Evolutionary conservation across 352 stramenopile species (phyloP), one percentile per base, ranked within the genome.

Genomic region (Phytopythium litorale): DNA sequence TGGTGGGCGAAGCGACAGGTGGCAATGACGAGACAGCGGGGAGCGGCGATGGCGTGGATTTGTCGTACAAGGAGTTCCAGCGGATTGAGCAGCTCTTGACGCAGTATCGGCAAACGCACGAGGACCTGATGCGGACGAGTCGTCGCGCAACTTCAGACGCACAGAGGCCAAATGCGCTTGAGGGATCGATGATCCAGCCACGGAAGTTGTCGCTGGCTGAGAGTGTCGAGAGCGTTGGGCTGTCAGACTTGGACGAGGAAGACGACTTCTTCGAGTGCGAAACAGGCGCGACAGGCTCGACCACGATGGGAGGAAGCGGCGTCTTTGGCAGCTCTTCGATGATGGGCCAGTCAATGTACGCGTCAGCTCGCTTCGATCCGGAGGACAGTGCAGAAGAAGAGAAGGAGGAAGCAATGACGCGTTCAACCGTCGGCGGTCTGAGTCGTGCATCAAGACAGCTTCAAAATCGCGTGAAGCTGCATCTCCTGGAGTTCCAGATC

Each of bases 231-330:
- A 93, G 82, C 42, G 76, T 81, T 42, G 87, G 86, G 7, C 64
- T 96, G 15, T 96, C 86, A 3, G 87, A 96, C 56, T 58, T 96
- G 42, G 87, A 96, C 45, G 81, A 91, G 19, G 87, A 96, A 23
- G 82, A 91, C 16, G 79, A 82, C 46, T 92, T 94, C 65, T 96
- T 93, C 33, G 87, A 96, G 35, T 91, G 80, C 50, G 81, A 92
- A 37, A 75, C 82, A n/a, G 83, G 80, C 15, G 62, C 79, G 2
- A 62, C 67, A 19, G 65, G 67, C 23, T 66, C 81, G 56, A 71
- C 88, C 52, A 48, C 65, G 73, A 48, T 69, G 58, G 42, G 73
- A 54, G 18, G 69, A 68, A 54, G 60, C 54, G 45, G 70, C 52
- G 48, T 28, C 11, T 66, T 79, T 68, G 58, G 69, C 42, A 70